phyloP scores from a whole-genome alignment of 441 rosid genomes.

The Croton setiger region DNA sequence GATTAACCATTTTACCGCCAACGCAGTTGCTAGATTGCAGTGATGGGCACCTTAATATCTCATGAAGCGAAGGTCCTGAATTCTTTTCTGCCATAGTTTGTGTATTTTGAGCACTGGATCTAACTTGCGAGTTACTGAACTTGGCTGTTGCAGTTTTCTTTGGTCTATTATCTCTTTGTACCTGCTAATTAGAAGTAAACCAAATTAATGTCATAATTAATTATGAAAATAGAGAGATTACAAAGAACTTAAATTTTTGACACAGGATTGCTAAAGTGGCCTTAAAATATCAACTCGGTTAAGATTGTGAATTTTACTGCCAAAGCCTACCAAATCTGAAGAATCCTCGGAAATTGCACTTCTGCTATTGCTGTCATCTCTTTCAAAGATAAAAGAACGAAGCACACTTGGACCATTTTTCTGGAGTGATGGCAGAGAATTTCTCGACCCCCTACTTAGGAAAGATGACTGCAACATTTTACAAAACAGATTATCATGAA shows the following conservation, averaged over 20 bases:
- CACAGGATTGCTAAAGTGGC: background rate
- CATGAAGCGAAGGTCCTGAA: slow-evolving; percentile 54
- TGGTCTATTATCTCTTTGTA: slow-evolving; percentile 43
- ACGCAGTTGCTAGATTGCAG: slow-evolving; percentile 34
- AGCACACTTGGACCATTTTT: slow-evolving; percentile 54
- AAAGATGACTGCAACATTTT: slow-evolving; percentile 75
- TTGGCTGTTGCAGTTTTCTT: slow-evolving; percentile 52
- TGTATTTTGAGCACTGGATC: slow-evolving; percentile 36
- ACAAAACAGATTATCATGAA: slow-evolving; percentile 10
- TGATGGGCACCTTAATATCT: slow-evolving; percentile 64
- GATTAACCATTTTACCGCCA: slow-evolving; percentile 32
- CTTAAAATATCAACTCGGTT: background rate
- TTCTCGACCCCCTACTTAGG: slow-evolving; percentile 51
- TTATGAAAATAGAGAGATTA: background rate
- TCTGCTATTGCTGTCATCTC: slow-evolving; percentile 62
- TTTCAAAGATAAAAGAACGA: slow-evolving; percentile 78
- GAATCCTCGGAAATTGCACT: slow-evolving; percentile 56
- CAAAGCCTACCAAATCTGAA: slow-evolving; percentile 47
- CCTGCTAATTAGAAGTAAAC: slow-evolving; percentile 33
- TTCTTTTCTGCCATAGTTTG: slow-evolving; percentile 31
- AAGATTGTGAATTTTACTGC: background rate
- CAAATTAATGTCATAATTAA: background rate
- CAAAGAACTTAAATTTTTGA: background rate
- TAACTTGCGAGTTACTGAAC: slow-evolving; percentile 53
- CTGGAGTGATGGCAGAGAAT: slow-evolving; percentile 46